Percentiles rank a stretch among this genome's conserved stretches.
These are phyloP conservation scores for Diaporthe australafricana DNA, from an alignment of 2,329 filamentous ascomycete species.

Conservation along the genomic window DNA sequence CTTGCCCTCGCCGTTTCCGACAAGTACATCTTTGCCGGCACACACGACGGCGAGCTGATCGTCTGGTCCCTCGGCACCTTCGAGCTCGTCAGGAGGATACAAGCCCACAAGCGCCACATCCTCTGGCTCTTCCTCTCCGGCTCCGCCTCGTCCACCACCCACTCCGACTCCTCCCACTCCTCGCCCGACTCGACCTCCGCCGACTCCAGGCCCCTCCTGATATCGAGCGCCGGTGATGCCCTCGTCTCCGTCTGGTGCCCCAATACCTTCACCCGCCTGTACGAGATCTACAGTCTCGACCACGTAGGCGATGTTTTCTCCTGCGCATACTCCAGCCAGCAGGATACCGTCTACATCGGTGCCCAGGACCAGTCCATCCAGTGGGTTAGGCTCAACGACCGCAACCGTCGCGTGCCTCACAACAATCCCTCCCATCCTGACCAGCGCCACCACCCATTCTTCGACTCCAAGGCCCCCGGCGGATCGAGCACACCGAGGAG, in stretches of 20 bases:
- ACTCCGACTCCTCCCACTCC: not conserved
- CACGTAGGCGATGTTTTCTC: slow-evolving; percentile 97
- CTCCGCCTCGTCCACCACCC: slow-evolving; percentile 61
- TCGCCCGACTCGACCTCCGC: slow-evolving; percentile 63
- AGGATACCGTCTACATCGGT: slow-evolving; percentile 89
- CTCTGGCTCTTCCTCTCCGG: slow-evolving; percentile 85
- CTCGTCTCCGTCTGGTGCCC: slow-evolving; percentile 96
- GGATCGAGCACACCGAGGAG: slow-evolving; percentile 82
- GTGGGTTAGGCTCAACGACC: slow-evolving; percentile 84
- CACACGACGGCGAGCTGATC: slow-evolving; percentile 92
- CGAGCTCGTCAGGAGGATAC: slow-evolving; percentile 80
- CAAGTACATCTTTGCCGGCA: slow-evolving; percentile 88
- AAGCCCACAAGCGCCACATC: slow-evolving; percentile 92
- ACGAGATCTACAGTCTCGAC: slow-evolving; percentile 92
- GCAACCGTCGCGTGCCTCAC: slow-evolving; percentile 67
- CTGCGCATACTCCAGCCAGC: slow-evolving; percentile 84
- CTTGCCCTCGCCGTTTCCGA: slow-evolving; percentile 86
- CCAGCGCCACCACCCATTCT: slow-evolving; percentile 86
- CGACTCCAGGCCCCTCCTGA: slow-evolving; percentile 72
- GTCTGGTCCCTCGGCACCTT: slow-evolving; percentile 93
- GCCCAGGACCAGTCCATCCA: slow-evolving; percentile 96
- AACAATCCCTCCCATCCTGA: slow-evolving; percentile 79
- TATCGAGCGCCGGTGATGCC: slow-evolving; percentile 93
- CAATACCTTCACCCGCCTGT: slow-evolving; percentile 78
- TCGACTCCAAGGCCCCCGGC: slow-evolving; percentile 89